A percentile compares a stretch with the other conserved stretches of the same genome.
Conservation (phyloP, 768 basidiomycete species). For the Termitomyces sp. region DNA sequence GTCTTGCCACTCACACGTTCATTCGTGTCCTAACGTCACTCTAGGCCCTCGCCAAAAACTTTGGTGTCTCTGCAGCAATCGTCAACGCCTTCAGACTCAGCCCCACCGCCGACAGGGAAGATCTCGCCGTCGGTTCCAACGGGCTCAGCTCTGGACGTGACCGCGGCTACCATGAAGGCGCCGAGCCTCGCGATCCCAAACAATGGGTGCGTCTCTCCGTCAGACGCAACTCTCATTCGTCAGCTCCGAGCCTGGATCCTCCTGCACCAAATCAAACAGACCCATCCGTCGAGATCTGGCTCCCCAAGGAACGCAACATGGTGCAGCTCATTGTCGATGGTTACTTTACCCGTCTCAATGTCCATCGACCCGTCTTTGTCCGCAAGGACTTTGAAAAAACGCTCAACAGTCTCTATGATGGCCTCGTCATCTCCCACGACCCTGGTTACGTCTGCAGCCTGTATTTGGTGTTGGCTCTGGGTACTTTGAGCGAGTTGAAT, state of each 20-base stretch:
- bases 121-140: conserved; percentile 70
- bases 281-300: conserved; percentile 49
- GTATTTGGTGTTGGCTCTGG: conserved; percentile 74
- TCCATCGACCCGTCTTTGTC: conserved; percentile 72
- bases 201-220: conserved; percentile 58
- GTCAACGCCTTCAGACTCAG: conserved; percentile 57
- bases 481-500: conserved; percentile 78
- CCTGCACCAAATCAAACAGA: conserved; percentile 22
- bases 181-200: conserved; percentile 50
- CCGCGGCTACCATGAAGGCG: conserved; percentile 44
- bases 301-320: conserved; percentile 73
- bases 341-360: conserved; percentile 74
- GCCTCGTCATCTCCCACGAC: conserved; percentile 44
- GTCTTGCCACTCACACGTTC: neutral
- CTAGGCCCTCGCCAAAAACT: conserved; percentile 67
- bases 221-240: conserved; percentile 37
- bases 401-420: conserved; percentile 62
- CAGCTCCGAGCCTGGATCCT: conserved; percentile 28
- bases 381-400: conserved; percentile 62
- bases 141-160: conserved; percentile 69
- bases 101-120: conserved; percentile 53
- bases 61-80: conserved; percentile 71
- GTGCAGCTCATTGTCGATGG: conserved; percentile 55
- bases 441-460: conserved; percentile 76
- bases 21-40: neutral